Evolutionary conservation across 345 rosid genomes (phyloP).

Genomic region (Tarenaya hassleriana): DNA sequence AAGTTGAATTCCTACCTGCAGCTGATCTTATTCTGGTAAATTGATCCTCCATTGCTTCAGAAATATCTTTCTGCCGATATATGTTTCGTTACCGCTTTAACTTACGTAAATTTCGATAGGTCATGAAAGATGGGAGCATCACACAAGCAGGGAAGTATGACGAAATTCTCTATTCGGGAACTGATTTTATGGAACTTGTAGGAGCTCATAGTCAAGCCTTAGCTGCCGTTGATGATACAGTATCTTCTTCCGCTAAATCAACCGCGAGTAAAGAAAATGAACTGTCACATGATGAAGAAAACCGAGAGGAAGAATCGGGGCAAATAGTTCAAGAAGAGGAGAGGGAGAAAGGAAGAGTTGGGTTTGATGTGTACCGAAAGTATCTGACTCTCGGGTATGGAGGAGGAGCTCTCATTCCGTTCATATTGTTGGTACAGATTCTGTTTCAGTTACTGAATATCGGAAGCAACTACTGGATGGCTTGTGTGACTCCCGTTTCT

Average conservation of each 20-base stretch:
- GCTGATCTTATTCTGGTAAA: constrained; percentile 75
- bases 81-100: no score
- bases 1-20: constrained; percentile 72
- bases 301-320: constrained; percentile 35
- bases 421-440: constrained; percentile 49
- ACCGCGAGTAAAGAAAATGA: constrained; percentile 28
- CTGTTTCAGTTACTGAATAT: constrained; percentile 53
- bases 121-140: constrained; percentile 75
- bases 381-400: constrained; percentile 60
- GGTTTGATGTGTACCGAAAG: constrained; percentile 56
- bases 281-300: constrained; percentile 33
- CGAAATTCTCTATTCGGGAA: constrained; percentile 56
- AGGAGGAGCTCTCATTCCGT: constrained; percentile 63
- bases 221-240: constrained; percentile 41
- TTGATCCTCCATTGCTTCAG: not conserved
- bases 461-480: constrained; percentile 79
- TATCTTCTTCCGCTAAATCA: constrained; percentile 26
- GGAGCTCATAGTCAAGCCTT: constrained; percentile 65
- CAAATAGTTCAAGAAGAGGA: constrained; percentile 79
- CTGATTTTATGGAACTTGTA: constrained; percentile 72
- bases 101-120: constrained; percentile 35
- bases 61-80: not conserved
- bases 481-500: constrained; percentile 60
- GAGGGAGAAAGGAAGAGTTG: constrained; percentile 73
- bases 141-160: constrained; percentile 64